Base-by-base conservation (phyloP, 495 filamentous ascomycete species). In the Parachaetomium inaequale region DNA sequence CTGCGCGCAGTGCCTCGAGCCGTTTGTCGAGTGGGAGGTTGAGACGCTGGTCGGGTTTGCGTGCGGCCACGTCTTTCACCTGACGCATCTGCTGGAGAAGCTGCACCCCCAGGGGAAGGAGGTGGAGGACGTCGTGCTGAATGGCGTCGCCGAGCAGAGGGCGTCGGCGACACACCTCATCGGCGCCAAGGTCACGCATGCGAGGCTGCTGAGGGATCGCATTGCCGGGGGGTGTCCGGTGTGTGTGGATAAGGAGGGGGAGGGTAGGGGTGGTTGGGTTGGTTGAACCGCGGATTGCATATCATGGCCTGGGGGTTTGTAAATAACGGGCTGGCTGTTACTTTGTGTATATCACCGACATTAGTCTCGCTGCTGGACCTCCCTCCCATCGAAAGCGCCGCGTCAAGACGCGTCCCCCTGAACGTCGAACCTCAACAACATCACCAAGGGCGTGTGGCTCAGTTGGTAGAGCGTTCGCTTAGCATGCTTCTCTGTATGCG, bases 1-100 rank as follows among this genome's bases (percentile, higher is more conserved):
- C 66, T 87, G 89, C 63, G 84, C 85, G 7, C 80, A 84, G 6
- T 92, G 89, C 68, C 77, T 81, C 38, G 79, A 82, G 54, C 74
- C 83, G 1, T 88, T 90, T 67, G 68, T 75, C 31, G 76, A 78
- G 61, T 74, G 68, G 83, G 89, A 93, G 68, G 80, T 75, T 54
- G 86, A 93, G 63, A 89, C 90, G 8, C 84, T 98, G 10, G 82
- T 98, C 8, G 92, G 90, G 32, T 98, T 97, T 64, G 89, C 90
- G 6, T 98, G 94, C 72, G 88, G 90, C 1, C 93, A 98, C 68
- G 83, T 93, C 32, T 98, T 93, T 75, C 94, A 98, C 66, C 79
- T 97, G 7, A 81, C 85, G 10, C 94, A 96, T 68, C 75, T 98
- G 15, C 81, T 90, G 1, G 75, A 75, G 63, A 68, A 80, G 47